Evolutionary conservation across 2,329 filamentous ascomycete species (phyloP).

Genomic region (Ophiosphaerella herpotricha): DNA sequence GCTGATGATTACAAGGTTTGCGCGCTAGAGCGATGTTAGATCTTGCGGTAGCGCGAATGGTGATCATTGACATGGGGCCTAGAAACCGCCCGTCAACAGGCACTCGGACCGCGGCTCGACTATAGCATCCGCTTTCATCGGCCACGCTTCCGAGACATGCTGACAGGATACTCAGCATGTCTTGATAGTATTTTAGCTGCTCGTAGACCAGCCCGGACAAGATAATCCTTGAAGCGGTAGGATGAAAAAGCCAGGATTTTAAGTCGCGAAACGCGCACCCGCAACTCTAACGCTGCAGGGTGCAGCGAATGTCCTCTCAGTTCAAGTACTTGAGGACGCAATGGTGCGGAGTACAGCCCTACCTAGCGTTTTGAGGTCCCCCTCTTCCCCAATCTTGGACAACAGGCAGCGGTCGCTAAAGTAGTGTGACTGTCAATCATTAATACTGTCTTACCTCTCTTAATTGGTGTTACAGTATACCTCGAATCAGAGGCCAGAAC

Average conservation of each 20-base stretch:
- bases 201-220: neutral
- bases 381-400: slow-evolving; percentile 22
- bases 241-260: neutral
- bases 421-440: slow-evolving; percentile 17
- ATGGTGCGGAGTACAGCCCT: slow-evolving; percentile 3
- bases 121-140: slow-evolving; percentile 14
- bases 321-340: neutral
- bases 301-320: neutral
- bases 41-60: neutral
- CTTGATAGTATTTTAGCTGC: slow-evolving; percentile 15
- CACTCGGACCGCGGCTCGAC: slow-evolving; percentile 18
- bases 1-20: neutral
- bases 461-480: slow-evolving; percentile 12
- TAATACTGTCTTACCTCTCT: slow-evolving; percentile 9
- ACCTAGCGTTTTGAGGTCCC: slow-evolving; percentile 20
- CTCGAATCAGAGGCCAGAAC: slow-evolving; percentile 12
- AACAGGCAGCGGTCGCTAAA: slow-evolving; percentile 27
- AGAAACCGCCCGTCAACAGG: slow-evolving; percentile 11
- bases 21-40: neutral
- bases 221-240: neutral
- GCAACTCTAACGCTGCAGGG: slow-evolving; percentile 5
- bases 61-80: slow-evolving; percentile 4
- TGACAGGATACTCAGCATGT: slow-evolving; percentile 6
- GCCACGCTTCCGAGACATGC: slow-evolving; percentile 17
- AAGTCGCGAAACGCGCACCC: slow-evolving; percentile 1